Base-by-base conservation (phyloP, 2,329 filamentous ascomycete species). In the Chaetomium strumarium region DNA sequence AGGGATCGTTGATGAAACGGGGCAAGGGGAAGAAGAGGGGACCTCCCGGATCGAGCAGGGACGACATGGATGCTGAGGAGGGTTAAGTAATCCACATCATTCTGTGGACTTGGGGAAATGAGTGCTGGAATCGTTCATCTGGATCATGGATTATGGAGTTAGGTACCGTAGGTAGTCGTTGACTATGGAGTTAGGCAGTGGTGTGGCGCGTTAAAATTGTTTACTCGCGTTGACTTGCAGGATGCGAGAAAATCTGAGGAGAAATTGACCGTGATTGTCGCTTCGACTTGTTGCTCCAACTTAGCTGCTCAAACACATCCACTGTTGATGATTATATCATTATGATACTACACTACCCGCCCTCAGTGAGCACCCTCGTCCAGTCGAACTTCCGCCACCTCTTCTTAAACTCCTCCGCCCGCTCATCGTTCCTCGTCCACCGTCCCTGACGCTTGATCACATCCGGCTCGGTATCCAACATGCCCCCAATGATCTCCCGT, bases 341-440 rank as follows among this genome's bases (percentile, higher is more conserved):
- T n/a, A n/a, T n/a, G 13, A 37, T 13, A 13, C n/a, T 1, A 11
- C 20, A 5, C 34, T 49, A 45, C 34, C n/a, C 39, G 1, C 58
- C 65, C 16, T 78, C 74, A 1, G 72, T 67, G 36, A 85, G 63
- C 39, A 84, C 74, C 55, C 80, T 72, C 1, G 82, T 85, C 80
- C 93, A 99, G 74, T 99, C 93, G 73, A 93, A 96, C 71, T 90
- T 90, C 61, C 81, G 81, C 93, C 93, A 99, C 42, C 81, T 77
- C 73, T 85, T 92, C 73, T 81, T 85, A 64, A 95, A 99, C 2
- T 74, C 81, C 2, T 92, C 90, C 1, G 87, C 75, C 60, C 92
- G 77, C 34, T 78, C 75, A 61, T 86, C 86, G 3, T 78, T 80
- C 66, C 80, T 81, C 14, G 76, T 77, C 93, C 93, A 99, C 52